Evolutionary conservation across 768 basidiomycete genomes (phyloP), one percentile per base, ranked within the genome.

Genomic region (Tremella fuciformis): DNA sequence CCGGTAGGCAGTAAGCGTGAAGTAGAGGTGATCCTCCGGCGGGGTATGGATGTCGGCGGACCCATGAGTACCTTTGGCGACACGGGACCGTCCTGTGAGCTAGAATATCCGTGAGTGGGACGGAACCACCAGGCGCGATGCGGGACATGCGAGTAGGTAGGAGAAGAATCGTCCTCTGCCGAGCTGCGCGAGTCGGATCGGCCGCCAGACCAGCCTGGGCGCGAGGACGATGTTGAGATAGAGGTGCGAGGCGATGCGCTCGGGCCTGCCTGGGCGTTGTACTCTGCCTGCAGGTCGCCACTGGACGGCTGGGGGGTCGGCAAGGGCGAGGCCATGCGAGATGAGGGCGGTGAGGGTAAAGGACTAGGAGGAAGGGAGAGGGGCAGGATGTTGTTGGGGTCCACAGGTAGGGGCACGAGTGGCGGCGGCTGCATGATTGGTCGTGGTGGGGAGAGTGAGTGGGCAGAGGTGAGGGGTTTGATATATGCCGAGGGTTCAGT

Each of bases 341-440:
- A 66, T 2, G 42, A 26, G 19, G 52, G 54, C 15, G 65, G 68
- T 2, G 68, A 62, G 15, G 47, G 60, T 44, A 53, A 49, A 6
- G 68, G 68, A 16, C 61, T 47, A 4, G 57, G 39, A 3, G 65
- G 62, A 3, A 62, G 37, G 1, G 67, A 66, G 22, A 70, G 57
- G n/a, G 68, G 68, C 11, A 70, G 39, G 39, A 69, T 63, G 53
- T 69, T 66, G 38, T 64, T 50, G 15, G 67, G 67, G 41, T 69
- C 67, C 29, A 47, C 50, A 8, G 64, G 64, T n/a, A 65, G 46
- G 8, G 65, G 52, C 16, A 46, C 42, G 9, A 60, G 41, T 58
- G 58, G 57, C 13, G 57, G 57, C 26, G 59, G 48, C 6, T 55
- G 51, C 13, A 59, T 41, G 13, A 26, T 13, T 47, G 34, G 59